These are phyloP conservation scores for Pseudogymnoascus sp. DNA, from an alignment of 2,329 filamentous ascomycete genomes.

Conservation along the genomic window DNA sequence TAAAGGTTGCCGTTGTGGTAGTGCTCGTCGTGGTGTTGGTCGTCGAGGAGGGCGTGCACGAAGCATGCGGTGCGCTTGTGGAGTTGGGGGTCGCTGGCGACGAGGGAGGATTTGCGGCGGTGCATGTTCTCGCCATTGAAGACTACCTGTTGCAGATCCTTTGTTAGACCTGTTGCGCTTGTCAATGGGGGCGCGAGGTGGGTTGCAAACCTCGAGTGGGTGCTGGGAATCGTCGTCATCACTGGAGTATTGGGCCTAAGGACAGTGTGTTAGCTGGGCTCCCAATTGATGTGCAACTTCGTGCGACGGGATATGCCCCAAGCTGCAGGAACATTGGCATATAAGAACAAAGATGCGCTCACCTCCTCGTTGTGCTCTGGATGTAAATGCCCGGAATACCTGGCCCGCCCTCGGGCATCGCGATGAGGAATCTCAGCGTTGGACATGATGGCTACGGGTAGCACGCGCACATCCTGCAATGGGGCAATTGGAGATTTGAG, in stretches of 20 bases:
- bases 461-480: not conserved
- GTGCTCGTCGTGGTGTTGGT: conserved; percentile 29
- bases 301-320: not conserved
- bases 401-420: not conserved
- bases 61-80: conserved; percentile 47
- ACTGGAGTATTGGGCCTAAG: conserved; percentile 14
- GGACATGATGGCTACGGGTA: not conserved
- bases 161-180: not conserved
- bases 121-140: conserved; percentile 54
- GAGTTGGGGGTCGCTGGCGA: conserved; percentile 38
- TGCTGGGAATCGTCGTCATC: conserved; percentile 29
- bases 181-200: not conserved
- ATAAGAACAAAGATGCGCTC: not conserved
- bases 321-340: not conserved
- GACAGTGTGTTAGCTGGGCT: not conserved
- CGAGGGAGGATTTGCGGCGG: conserved; percentile 58
- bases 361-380: not conserved
- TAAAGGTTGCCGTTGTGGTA: conserved; percentile 17
- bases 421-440: not conserved
- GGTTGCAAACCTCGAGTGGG: conserved; percentile 36
- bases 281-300: not conserved
- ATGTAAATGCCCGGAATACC: not conserved
- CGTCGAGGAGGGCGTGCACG: conserved; percentile 57
- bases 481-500: not conserved
- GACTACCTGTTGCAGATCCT: conserved; percentile 24